These are phyloP conservation scores for Alternaria hordeiaustralica DNA, from an alignment of 2,329 filamentous ascomycete species.

Conservation along the genomic window DNA sequence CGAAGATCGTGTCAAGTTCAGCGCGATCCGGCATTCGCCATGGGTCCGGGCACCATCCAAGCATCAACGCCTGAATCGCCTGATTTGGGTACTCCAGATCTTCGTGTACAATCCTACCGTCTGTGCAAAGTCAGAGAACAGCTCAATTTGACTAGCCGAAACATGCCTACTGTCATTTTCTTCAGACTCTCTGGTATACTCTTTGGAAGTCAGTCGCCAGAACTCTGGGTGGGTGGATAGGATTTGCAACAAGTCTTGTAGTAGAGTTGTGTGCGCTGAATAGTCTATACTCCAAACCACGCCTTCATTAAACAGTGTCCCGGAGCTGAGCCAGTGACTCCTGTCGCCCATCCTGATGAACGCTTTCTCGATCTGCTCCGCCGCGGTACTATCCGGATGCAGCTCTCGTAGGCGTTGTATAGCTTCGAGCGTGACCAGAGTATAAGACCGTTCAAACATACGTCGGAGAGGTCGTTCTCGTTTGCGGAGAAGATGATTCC, in stretches of 20 bases:
- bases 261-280: background rate
- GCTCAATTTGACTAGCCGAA: background rate
- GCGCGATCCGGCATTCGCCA: background rate
- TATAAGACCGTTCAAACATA: background rate
- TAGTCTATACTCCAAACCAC: background rate
- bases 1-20: background rate
- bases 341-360: background rate
- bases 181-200: background rate
- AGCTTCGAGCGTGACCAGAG: background rate
- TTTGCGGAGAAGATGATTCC: background rate
- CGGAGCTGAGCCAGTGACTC: background rate
- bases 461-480: background rate
- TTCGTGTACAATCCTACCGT: background rate
- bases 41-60: background rate
- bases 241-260: background rate
- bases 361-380: background rate
- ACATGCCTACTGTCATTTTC: background rate
- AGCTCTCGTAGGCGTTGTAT: background rate
- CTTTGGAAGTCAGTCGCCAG: background rate
- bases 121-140: background rate
- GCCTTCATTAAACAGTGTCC: background rate
- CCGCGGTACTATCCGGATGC: background rate
- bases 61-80: background rate
- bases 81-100: background rate
- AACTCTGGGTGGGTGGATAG: background rate